Conservation (phyloP, 2,329 filamentous ascomycete genomes). For the Claviceps monticola region DNA sequence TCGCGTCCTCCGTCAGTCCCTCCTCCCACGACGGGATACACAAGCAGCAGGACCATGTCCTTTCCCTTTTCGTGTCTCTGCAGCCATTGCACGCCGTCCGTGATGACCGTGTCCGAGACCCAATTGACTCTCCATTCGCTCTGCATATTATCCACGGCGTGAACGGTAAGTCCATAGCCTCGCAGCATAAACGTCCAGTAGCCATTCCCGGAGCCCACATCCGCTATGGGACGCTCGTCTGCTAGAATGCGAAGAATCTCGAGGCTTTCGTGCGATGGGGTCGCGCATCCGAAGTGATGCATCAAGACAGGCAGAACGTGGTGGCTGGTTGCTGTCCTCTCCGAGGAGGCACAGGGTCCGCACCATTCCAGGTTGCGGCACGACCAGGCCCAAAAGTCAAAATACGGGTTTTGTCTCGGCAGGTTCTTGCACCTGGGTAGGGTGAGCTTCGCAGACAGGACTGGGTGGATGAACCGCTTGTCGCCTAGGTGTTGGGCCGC, state of each 20-base stretch:
- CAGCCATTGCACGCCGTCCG: conserved; percentile 48
- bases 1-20: conserved; percentile 47
- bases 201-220: conserved; percentile 58
- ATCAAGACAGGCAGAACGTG: conserved; percentile 60
- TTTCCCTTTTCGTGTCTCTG: conserved; percentile 31
- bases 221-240: conserved; percentile 40
- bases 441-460: conserved; percentile 23
- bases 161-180: conserved; percentile 37
- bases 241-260: conserved; percentile 43
- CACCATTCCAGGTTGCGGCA: conserved; percentile 51
- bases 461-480: conserved; percentile 37
- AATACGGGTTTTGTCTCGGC: conserved; percentile 46
- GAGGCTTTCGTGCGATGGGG: conserved; percentile 53
- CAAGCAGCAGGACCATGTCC: conserved; percentile 49
- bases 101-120: conserved; percentile 50
- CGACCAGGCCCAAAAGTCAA: conserved; percentile 53
- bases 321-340: conserved; percentile 42
- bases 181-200: conserved; percentile 66
- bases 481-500: conserved; percentile 41
- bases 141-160: conserved; percentile 53
- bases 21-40: conserved; percentile 57
- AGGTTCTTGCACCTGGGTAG: conserved; percentile 32
- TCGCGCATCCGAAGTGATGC: conserved; percentile 65
- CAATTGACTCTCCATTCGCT: conserved; percentile 56
- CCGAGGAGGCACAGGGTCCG: conserved; percentile 41